A percentile compares a stretch with the other conserved stretches of the same genome.
These are phyloP conservation scores for Aspergillus incahuasiensis DNA, from an alignment of 495 filamentous ascomycete genomes.

Conservation along the genomic window DNA sequence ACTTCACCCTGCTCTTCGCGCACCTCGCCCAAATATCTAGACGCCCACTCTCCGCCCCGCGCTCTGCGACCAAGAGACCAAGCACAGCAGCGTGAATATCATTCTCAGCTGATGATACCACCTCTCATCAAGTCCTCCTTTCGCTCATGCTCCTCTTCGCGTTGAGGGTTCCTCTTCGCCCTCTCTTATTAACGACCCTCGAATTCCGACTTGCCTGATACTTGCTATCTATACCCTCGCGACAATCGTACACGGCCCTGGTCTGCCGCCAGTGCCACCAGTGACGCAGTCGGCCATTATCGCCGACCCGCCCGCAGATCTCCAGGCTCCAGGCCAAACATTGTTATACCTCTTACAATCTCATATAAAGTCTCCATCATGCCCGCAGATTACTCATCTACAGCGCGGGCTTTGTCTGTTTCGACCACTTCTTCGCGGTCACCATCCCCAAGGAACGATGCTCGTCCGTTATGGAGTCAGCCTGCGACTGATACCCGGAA, in stretches of 20 bases:
- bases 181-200: constrained; percentile 3
- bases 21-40: not conserved
- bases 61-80: not conserved
- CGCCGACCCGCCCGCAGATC: constrained; percentile 14
- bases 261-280: not conserved
- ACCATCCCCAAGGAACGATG: constrained; percentile 27
- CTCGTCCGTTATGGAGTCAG: constrained; percentile 44
- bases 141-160: constrained; percentile 11
- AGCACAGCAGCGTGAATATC: constrained; percentile 3
- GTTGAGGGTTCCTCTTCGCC: constrained; percentile 10
- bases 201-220: not conserved
- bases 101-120: constrained; percentile 4
- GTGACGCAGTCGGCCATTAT: constrained; percentile 4
- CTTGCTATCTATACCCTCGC: not conserved
- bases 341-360: constrained; percentile 1
- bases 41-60: not conserved
- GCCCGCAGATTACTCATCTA: constrained; percentile 58
- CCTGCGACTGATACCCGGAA: constrained; percentile 29
- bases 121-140: constrained; percentile 3
- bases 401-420: constrained; percentile 60
- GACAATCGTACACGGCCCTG: not conserved
- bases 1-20: not conserved
- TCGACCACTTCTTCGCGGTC: constrained; percentile 48
- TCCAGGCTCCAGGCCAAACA: constrained; percentile 1
- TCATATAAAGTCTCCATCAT: constrained; percentile 24